Evolutionary conservation across 768 basidiomycete species (phyloP).

Genomic region (Mycena rebaudengoi): DNA sequence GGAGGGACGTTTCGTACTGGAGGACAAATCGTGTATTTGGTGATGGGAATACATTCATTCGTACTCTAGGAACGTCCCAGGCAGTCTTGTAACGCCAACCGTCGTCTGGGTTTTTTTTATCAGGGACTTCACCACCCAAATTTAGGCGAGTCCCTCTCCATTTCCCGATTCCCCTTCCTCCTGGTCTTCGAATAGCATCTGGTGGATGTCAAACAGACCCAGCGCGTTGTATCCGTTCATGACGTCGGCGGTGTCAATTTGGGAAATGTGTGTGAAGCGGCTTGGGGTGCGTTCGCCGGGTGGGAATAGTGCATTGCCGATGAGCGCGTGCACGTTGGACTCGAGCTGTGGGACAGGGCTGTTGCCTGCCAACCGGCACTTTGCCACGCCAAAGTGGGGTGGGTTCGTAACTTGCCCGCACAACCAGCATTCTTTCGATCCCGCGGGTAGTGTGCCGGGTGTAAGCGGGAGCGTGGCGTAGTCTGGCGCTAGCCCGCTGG

Average conservation of each 20-base stretch:
- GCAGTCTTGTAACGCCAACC: not conserved
- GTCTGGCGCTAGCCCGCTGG: too few relatives aligned
- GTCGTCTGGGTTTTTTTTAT: not conserved
- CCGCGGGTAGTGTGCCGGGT: too few relatives aligned
- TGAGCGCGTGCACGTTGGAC: not conserved
- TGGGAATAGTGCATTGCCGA: not conserved
- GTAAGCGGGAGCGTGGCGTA: too few relatives aligned
- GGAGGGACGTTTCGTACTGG: not conserved
- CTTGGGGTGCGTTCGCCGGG: not conserved
- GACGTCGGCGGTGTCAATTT: too few relatives aligned
- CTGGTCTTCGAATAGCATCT: not conserved
- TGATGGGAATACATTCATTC: not conserved
- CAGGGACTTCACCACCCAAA: not conserved
- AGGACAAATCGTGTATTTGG: not conserved
- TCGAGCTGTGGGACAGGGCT: not conserved
- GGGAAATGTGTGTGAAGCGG: too few relatives aligned
- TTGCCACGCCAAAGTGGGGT: too few relatives aligned
- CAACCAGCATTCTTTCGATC: too few relatives aligned
- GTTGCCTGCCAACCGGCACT: too few relatives aligned
- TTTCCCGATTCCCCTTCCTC: not conserved
- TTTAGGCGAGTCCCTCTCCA: not conserved
- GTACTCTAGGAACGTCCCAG: not conserved
- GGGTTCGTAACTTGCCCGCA: too few relatives aligned
- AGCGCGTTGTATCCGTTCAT: not conserved
- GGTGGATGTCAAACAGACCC: not conserved